phyloP scores from a whole-genome alignment of 441 rosid species.

The Adansonia madagascariensis region DNA sequence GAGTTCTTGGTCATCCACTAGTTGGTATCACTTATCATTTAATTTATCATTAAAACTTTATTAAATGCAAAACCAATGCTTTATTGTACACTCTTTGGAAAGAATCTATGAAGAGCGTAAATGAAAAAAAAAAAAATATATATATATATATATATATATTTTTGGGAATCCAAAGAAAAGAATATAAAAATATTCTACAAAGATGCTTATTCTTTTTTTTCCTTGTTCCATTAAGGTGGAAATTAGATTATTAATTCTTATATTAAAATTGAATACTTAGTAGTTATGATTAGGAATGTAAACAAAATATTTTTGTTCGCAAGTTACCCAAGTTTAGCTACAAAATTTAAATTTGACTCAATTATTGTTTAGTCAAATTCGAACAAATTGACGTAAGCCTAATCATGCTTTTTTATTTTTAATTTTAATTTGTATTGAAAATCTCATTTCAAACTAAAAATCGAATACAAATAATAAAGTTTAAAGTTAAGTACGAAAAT shows the following conservation, averaged over 20 bases:
- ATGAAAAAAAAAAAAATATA: not conserved
- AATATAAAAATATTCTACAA: not conserved
- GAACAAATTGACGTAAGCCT: no score
- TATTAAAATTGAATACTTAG: not conserved
- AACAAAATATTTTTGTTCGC: no score
- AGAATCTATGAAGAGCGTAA: not conserved
- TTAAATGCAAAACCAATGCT: not conserved
- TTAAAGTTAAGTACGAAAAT: no score
- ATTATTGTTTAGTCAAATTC: no score
- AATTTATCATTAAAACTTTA: not conserved
- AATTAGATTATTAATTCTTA: not conserved
- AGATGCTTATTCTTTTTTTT: not conserved
- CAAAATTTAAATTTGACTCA: no score
- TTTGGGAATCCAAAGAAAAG: not conserved
- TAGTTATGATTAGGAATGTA: not conserved
- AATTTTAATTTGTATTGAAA: no score
- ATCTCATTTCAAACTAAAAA: no score
- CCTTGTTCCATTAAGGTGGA: not conserved
- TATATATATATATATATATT: not conserved
- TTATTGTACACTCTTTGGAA: not conserved
- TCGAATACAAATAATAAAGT: no score
- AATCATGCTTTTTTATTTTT: no score
- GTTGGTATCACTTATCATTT: not conserved
- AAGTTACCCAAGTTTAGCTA: no score
- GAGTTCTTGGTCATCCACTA: conserved; percentile 13